Base-by-base conservation (phyloP, 1,284 basidiomycete species). In the Athelia psychrophila region DNA sequence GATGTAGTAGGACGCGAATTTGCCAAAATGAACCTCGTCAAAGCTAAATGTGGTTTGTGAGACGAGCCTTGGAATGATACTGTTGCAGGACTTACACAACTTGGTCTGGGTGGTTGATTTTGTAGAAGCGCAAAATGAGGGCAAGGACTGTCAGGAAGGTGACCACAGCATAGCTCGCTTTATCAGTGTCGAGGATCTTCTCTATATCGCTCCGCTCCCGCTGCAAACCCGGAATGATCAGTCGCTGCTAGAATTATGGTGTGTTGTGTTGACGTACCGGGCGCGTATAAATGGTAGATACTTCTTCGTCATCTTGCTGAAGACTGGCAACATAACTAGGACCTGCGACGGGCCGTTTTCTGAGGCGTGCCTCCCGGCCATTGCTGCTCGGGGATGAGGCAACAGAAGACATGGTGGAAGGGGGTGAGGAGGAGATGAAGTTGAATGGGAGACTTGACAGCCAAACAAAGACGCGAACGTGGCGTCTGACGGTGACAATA, bases 1-100 rank as follows among this genome's bases (percentile, higher is more conserved):
- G 62, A 98, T 85, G 71, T 98, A 98, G 69, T 93, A 91, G 5
- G 90, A 84, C 18, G 95, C 94, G 69, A 98, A 95, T 73, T 93
- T 93, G 56, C 94, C 94, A 65, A 97, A 98, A 66, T 98, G 95
- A 13, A 98, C 95, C 74, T 98, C 95, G 67, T 98, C 95, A 69
- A 98, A 98, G 36, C 93, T 95, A 60, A 33, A 35, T 33, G 24
- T 52, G 33, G 30, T 40, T 23, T 27, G 36, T n/a, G 27, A n/a
- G 23, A 52, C 6, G 27, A 13, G 48, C 47, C 10, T 25, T 22
- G 35, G 38, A 19, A 49, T 22, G 38, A 50, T 40, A n/a, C 8
- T 18, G n/a, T 42, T 6, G 38, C 23, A 9, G 24, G 24, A 51
- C 92, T 66, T 68, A 95, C 93, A 97, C 95, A 56, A 98, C 94